Evolutionary conservation across 768 basidiomycete species (phyloP), one percentile per base, ranked within the genome.

Genomic region (Scleroderma citrinum): DNA sequence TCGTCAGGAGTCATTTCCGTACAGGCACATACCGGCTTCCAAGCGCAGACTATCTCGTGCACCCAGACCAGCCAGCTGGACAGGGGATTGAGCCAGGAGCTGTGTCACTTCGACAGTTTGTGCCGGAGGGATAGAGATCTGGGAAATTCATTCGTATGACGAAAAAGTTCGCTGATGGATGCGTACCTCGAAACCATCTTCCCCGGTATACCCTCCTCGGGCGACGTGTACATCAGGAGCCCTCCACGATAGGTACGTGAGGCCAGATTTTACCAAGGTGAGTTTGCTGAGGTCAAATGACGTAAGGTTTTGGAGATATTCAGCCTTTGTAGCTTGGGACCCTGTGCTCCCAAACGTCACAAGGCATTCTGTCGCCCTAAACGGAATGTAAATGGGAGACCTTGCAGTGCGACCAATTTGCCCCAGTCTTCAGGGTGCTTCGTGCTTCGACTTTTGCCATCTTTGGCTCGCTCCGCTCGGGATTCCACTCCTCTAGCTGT

Each of bases 11-110:
- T 98, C 95, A 56, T 91, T 84, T 0, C 96, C 96, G 61, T 98
- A 96, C 29, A 99, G 72, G 66, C 95, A 98, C 83, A 98, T 85
- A 11, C 95, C 95, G 0, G 95, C 95, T 68, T 98, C 96, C 36
- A 98, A 73, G 20, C 95, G 81, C n/a, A 99, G 71, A 54, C 87
- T 90, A 63, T 98, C 96, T 32, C 96, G 78, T 3, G 94, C 91
- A 23, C 91, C 95, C 4, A 99, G 79, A 13, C 96, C 95, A 0
- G 87, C 83, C 5, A 96, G 75, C 64, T 89, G 83, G 2, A 96
- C 88, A 3, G 75, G 68, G 36, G 80, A 73, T 20, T 75, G 71
- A 12, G 87, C 68, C 13, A 94, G 73, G 24, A 80, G 55, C 19
- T 71, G 72, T 1, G 91, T 83, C 43, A 93, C 78, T 12, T 81